These are phyloP conservation scores for Aspergillus sp. DNA, from an alignment of 2,329 filamentous ascomycete species.

Conservation along the genomic window DNA sequence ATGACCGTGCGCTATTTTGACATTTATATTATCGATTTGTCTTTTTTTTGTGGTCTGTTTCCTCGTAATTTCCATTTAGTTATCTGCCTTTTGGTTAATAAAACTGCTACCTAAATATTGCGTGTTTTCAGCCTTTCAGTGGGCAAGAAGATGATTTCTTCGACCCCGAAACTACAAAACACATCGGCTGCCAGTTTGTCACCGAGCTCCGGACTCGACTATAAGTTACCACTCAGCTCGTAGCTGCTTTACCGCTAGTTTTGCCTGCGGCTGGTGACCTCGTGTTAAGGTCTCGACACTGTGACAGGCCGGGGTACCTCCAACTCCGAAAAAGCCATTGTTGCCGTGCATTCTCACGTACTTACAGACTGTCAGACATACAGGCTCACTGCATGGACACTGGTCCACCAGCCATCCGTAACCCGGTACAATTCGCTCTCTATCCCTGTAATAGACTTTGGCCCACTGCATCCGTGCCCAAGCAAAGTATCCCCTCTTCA, in stretches of 20 bases:
- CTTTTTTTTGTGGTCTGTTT: not conserved
- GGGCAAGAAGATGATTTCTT: not conserved
- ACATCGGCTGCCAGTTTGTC: not conserved
- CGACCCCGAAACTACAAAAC: constrained; percentile 1
- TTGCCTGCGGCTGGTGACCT: not conserved
- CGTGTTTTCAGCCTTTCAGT: not conserved
- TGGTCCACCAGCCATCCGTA: not conserved
- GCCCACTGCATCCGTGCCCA: constrained; percentile 25
- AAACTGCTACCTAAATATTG: not conserved
- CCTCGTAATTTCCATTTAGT: constrained; percentile 1
- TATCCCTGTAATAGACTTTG: constrained; percentile 7
- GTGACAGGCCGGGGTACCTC: not conserved
- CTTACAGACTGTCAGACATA: constrained; percentile 24
- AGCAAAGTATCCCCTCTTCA: not conserved
- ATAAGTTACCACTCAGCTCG: not conserved
- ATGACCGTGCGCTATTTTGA: constrained; percentile 7
- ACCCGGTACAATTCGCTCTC: constrained; percentile 1
- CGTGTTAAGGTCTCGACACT: not conserved
- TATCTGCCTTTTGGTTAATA: not conserved
- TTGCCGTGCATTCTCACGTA: constrained; percentile 23
- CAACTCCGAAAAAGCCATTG: not conserved
- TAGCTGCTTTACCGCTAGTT: constrained; percentile 23
- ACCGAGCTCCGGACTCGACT: not conserved
- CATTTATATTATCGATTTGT: not conserved
- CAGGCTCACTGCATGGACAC: constrained; percentile 8